Base-by-base conservation (phyloP, 192 early-diverging fungal genomes). In the Gonapodya prolifera region DNA sequence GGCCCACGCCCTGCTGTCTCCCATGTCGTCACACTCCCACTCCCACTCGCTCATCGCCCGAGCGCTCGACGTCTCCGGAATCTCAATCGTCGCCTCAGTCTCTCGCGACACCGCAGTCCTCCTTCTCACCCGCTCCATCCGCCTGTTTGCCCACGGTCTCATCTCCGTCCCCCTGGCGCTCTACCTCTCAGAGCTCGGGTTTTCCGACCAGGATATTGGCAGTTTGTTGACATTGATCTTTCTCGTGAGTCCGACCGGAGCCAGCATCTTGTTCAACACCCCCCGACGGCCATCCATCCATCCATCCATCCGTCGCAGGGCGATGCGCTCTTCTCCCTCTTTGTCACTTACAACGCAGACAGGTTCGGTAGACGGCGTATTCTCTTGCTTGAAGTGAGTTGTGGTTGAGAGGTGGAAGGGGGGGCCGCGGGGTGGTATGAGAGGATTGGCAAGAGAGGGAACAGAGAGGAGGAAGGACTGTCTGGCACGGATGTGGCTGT, bases 101-200 rank as follows among this genome's bases (percentile, higher is more conserved):
- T 61, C 78, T 17, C 8, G 33, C 31, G 76, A 77, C 30, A 34
- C 77, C 17, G n/a, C 34, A 2, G 13, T 76, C 8, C 77, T 80
- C 2, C 77, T 79, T 34, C 29, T 75, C 1, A 80, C 80, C 28
- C 80, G 80, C 1, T 34, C 70, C 33, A 69, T 81, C 0, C 70
- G 78, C 17, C 30, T 79, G 75, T 79, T 81, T 69, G 35, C 80
- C 30, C 78, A 79, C 35, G 78, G 80, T 1, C 33, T 79, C 23
- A 80, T 81, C 34, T 69, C 77, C 0, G 78, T 81, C 30, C n/a
- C 78, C 35, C 78, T 81, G 36, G 77, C 76, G 29, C 78, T 81
- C 2, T 81, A 76, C 35, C 30, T 81, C 31, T 71, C 70, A 35
- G 0, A 8, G 0, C 78, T 81, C 29, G 80, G 80, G 29, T 29